Base-by-base conservation (phyloP, 73 alveolate species). In the Diophrys sp. region DNA sequence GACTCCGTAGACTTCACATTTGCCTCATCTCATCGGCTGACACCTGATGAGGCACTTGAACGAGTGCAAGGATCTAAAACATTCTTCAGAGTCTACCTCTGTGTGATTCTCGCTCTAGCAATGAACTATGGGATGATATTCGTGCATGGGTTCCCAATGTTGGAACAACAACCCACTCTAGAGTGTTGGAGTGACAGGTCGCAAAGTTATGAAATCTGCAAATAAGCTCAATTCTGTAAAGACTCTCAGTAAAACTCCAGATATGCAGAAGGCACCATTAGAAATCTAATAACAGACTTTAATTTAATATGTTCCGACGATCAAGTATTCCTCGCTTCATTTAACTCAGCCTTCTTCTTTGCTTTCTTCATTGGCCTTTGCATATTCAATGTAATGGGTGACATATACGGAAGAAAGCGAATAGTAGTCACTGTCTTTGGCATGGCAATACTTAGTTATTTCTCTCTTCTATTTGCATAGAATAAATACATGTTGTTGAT, bases 361-460 rank as follows among this genome's bases (percentile, higher is more conserved):
- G 62, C 62, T 11, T 44, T 44, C 62, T 44, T 44, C 62, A 44
- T 44, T 44, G 62, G 62, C 62, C 62, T 44, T 44, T 44, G 62
- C 62, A 11, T 44, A 18, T 44, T 44, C 62, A 44, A 44, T 18
- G 18, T 44, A 5, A 44, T 44, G 62, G 62, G 62, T 44, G 62
- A 44, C 18, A 44, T 44, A 44, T 44, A 11, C 62, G 62, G 62
- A 18, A 5, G 62, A 44, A 44, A 18, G 62, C 5, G 18, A 44
- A 18, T 44, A 11, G 62, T 44, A 11, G 62, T 44, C 5, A 11
- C 18, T 44, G 62, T 44, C 62, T 44, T 44, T 44, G 62, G 62
- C 5, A 44, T 44, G 62, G 62, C 62, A 44, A 44, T 44, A 11
- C n/a, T 44, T 11, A 44, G 62, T 44, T 44, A 44, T 44, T 44